Evolutionary conservation across 345 rosid species (phyloP), one percentile per base, ranked within the genome.

Genomic region (Populus simonii): DNA sequence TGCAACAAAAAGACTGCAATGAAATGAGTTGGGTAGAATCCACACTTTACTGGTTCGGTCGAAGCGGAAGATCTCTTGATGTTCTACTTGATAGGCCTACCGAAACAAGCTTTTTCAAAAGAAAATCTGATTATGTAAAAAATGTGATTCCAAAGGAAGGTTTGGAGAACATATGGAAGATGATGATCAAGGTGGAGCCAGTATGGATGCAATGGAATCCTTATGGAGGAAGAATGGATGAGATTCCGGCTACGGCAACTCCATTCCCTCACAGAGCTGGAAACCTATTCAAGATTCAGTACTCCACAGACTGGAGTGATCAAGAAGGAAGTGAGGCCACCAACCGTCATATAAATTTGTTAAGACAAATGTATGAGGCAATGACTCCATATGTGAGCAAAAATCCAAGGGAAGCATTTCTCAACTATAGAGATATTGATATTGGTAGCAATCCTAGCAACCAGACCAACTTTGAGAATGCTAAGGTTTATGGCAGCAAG

Each of bases 151-250:
- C 80, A 6, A 71, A 43, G 75, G 20, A 45, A 59, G 22, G 76
- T 6, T 18, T 45, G 65, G 27, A 63, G 45, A 6, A 36, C 13
- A 71, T 78, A 2, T 78, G 80, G 80, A 17, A 71, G 63, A 11
- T n/a, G 20, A 59, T 78, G 31, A 16, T 78, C 3, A 71, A 78
- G 27, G 57, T 35, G 2, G 75, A 47, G 7, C 11, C 2, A 11
- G 12, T 59, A 17, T 43, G 16, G 31, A 78, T 63, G 75, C 75
- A 70, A 35, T 71, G 61, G 70, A 78, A 78, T 7, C 75, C 80
- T 5, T 78, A 78, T 23, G 80, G 80, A 3, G 80, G 80, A 35
- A 63, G 70, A 49, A 78, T 78, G 75, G 70, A n/a, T 20, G 80
- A 71, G 47, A 63, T 78, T 15, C 10, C 75, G 6, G 70, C 23